These are phyloP conservation scores for Scopulariopsis brevicaulis DNA, from an alignment of 2,329 filamentous ascomycete species.

Conservation along the genomic window DNA sequence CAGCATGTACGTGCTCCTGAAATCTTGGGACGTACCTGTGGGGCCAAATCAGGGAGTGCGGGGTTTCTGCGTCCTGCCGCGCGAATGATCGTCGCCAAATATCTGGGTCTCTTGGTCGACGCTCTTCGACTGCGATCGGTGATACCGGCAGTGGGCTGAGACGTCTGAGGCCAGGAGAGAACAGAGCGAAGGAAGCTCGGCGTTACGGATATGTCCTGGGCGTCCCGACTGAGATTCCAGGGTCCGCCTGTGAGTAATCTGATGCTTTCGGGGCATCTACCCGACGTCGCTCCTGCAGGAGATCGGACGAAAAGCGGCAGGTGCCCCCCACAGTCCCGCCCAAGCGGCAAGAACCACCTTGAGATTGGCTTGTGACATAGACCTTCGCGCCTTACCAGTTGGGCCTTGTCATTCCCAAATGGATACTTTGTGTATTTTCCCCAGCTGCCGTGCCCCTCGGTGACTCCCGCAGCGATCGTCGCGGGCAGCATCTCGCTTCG, in stretches of 20 bases:
- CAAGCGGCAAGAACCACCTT: background rate
- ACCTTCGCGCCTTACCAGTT: no score
- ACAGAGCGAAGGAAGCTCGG: no score
- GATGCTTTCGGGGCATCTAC: background rate
- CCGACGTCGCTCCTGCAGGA: background rate
- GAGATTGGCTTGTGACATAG: background rate
- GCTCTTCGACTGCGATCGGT: background rate
- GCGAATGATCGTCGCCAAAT: background rate
- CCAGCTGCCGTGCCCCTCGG: no score
- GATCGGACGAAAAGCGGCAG: background rate
- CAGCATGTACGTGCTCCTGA: background rate
- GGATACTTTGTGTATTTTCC: no score
- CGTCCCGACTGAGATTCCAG: no score
- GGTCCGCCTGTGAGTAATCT: no score
- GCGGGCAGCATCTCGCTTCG: background rate
- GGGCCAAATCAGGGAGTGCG: background rate
- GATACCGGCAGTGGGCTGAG: no score
- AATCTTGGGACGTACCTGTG: background rate
- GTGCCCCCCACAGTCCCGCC: background rate
- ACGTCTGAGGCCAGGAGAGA: no score
- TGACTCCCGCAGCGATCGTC: background rate
- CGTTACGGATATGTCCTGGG: no score
- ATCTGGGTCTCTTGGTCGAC: background rate
- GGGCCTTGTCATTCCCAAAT: no score
- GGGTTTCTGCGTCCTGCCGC: background rate